Evolutionary conservation across 495 filamentous ascomycete species (phyloP), one percentile per base, ranked within the genome.

Genomic region (Hypoxylon subgilvum): DNA sequence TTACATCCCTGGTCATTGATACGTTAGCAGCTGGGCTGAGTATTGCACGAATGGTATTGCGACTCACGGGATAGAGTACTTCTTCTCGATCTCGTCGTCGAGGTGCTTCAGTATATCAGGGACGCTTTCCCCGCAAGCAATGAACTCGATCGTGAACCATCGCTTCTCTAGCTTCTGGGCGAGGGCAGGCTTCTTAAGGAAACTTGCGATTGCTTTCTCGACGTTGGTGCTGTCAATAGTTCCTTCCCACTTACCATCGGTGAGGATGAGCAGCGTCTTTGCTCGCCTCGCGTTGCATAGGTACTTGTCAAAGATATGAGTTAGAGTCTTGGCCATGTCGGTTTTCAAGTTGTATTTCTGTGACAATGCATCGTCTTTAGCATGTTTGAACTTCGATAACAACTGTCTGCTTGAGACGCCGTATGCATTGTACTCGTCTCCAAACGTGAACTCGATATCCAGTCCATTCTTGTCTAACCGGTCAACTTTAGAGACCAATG

Each of bases 91-190:
- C 9, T 45, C 17, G 6, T 54, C 40, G 13, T 54, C 51, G 4
- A 54, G 51, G 18, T 45, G 40, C 27, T 28, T 35, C 4, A 54
- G 40, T 54, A 54, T 54, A 6, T 45, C 21, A 7, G 51, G 51
- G 16, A 54, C 31, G 2, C 38, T 4, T 1, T 38, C 6, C 9
- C 51, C 51, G 13, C 31, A 45, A 6, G 51, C 19, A 23, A 54
- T 45, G 12, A 54, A 54, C 22, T 54, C 40, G 13, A 54, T 54
- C 8, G 51, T 54, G 16, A 54, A 54, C 51, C 51, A 54, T 14
- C 51, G 40, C 21, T 38, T 54, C 13, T 54, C 51, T 14, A 54
- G 13, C 21, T 21, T 54, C 30, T 45, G 18, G 6, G 21, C 14
- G 41, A 54, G 30, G 31, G 23, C 21, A 8, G 51, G 30, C 14